Evolutionary conservation across 192 early-diverging fungal genomes (phyloP).

Genomic region (Diversispora eburnea): DNA sequence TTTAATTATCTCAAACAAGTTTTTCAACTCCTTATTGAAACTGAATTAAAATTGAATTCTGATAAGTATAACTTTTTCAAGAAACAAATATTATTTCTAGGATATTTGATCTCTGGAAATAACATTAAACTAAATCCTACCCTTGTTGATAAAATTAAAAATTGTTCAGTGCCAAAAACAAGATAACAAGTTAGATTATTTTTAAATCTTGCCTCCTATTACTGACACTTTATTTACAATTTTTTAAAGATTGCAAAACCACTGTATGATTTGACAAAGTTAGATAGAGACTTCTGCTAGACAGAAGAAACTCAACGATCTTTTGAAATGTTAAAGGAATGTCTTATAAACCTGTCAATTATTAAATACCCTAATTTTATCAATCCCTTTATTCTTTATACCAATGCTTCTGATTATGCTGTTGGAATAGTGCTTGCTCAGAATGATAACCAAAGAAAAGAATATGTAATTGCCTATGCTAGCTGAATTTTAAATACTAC

Average conservation of each 20-base stretch:
- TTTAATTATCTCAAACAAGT: not conserved
- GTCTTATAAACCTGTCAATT: not conserved
- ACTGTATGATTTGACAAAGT: not conserved
- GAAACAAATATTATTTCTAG: not conserved
- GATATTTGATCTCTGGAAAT: not conserved
- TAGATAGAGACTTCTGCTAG: not conserved
- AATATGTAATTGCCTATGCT: not conserved
- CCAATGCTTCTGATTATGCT: not conserved
- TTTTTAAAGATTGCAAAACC: not conserved
- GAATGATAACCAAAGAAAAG: not conserved
- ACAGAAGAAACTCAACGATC: not conserved
- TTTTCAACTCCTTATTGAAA: not conserved
- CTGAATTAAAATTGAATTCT: not conserved
- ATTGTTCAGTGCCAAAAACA: not conserved
- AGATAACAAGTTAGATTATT: not conserved
- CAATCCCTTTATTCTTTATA: not conserved
- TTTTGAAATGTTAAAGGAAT: not conserved
- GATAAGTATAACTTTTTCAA: constrained; percentile 1
- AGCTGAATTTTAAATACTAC: not conserved
- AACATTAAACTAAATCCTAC: not conserved
- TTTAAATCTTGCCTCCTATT: not conserved
- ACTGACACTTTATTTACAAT: not conserved
- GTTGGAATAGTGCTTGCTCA: not conserved
- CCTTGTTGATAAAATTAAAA: not conserved
- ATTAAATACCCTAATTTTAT: not conserved